A percentile compares a stretch with the other conserved stretches of the same genome.
phyloP scores from a whole-genome alignment of 495 filamentous ascomycete genomes.

The Entonaema liquescens region DNA sequence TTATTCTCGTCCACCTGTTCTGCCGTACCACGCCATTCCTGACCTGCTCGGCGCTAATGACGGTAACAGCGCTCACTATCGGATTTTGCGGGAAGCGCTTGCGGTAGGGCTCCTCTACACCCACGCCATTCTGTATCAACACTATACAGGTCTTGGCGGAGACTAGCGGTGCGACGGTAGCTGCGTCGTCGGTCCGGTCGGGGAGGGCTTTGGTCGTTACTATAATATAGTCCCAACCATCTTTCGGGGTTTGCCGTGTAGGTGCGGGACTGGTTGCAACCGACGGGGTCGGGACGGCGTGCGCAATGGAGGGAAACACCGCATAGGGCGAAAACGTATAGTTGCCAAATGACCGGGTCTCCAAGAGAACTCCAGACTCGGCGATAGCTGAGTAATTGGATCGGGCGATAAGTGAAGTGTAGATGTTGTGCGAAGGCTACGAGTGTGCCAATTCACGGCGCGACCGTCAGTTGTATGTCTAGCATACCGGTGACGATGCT shows the following conservation, averaged over 20 bases:
- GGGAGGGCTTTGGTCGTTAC: slow-evolving; percentile 67
- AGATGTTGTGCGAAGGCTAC: slow-evolving; percentile 52
- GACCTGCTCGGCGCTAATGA: slow-evolving; percentile 62
- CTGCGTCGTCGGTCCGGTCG: slow-evolving; percentile 58
- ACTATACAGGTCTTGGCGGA: slow-evolving; percentile 63
- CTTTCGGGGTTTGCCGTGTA: slow-evolving; percentile 29
- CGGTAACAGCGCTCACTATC: slow-evolving; percentile 69
- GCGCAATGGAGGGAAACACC: slow-evolving; percentile 55
- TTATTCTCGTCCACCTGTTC: slow-evolving; percentile 69
- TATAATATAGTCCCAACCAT: slow-evolving; percentile 66
- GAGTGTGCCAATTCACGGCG: slow-evolving; percentile 6
- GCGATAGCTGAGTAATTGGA: slow-evolving; percentile 64
- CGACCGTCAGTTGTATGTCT: slow-evolving; percentile 16
- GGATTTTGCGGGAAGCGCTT: slow-evolving; percentile 61
- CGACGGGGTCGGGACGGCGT: slow-evolving; percentile 40
- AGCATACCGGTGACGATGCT: slow-evolving; percentile 25
- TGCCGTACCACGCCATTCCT: slow-evolving; percentile 61
- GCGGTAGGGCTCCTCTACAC: slow-evolving; percentile 71
- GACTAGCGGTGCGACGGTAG: slow-evolving; percentile 61
- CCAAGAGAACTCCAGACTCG: slow-evolving; percentile 55
- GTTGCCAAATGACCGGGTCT: slow-evolving; percentile 62
- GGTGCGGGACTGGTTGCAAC: slow-evolving; percentile 15
- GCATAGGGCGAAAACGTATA: slow-evolving; percentile 61
- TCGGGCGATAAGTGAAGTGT: slow-evolving; percentile 60
- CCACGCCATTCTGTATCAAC: slow-evolving; percentile 75